Evolutionary conservation across 73 alveolate species (phyloP), one percentile per base, ranked within the genome.

Genomic region (Stentor coeruleus): DNA sequence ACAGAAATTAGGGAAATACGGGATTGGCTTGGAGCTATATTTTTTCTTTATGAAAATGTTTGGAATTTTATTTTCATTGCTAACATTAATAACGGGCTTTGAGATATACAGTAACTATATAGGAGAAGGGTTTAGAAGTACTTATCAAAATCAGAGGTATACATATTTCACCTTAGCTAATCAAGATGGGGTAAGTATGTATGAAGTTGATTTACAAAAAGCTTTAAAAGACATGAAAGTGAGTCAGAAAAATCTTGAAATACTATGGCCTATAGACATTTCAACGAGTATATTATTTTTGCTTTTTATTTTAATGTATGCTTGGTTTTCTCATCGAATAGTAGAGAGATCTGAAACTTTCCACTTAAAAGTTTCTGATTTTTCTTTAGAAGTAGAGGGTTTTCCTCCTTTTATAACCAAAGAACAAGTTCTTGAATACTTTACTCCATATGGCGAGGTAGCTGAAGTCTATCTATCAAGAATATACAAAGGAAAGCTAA

Each of bases 381-480:
- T 20, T 31, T 20, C 79, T 66, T 14, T 66, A 1, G 42, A 66
- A 2, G 79, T 66, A 20, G 79, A 0, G 0, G 79, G 79, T 20
- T 66, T 66, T 66, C 79, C 79, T 20, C 40, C n/a, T 20, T 20
- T 20, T 33, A 66, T 66, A 14, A 31, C n/a, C 36, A 2, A 66
- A 66, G 79, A 66, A 66, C 40, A 26, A 33, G 37, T 66, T 14
- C 11, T 1, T 1, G 0, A 66, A 0, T 40, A 66, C 39, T 66
- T 66, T 2, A 66, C 49, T 31, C 0, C 26, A 20, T 66, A 20
- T 2, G 79, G 79, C 0, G 79, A 66, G 0, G 33, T 66, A 66
- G 79, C 14, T 20, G 79, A 66, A 20, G 79, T 66, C 11, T 66
- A 66, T 33, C 14, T 66, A 33, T 20, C 40, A 14, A 66, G 79